Conservation (phyloP, 2,329 filamentous ascomycete species). For the Fusarium nodosum region DNA sequence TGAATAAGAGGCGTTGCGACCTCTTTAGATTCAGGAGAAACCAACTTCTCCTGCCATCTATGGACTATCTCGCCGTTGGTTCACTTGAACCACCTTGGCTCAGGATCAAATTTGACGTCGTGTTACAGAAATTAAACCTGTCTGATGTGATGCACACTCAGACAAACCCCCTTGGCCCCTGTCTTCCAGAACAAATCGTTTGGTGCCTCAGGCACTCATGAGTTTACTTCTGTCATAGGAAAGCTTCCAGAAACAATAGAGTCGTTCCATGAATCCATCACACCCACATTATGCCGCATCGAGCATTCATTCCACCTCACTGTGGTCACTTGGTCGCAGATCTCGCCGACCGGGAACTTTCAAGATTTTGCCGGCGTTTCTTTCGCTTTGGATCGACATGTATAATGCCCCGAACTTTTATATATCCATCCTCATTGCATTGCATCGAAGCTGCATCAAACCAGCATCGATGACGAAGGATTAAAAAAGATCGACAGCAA, state of each 20-base stretch:
- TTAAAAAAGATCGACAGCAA: slow-evolving; percentile 31
- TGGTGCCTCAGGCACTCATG: slow-evolving; percentile 33
- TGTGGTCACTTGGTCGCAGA: slow-evolving; percentile 38
- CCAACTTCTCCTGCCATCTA: slow-evolving; percentile 5
- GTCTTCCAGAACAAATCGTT: slow-evolving; percentile 40
- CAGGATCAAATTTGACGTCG: slow-evolving; percentile 12
- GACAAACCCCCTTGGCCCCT: slow-evolving; percentile 25
- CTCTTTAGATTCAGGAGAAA: slow-evolving; percentile 13
- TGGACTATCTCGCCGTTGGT: slow-evolving; percentile 14
- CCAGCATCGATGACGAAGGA: slow-evolving; percentile 32
- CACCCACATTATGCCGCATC: slow-evolving; percentile 37
- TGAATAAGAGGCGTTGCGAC: slow-evolving; percentile 29
- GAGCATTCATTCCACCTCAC: slow-evolving; percentile 30
- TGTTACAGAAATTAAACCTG: slow-evolving; percentile 21
- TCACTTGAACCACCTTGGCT: slow-evolving; percentile 8
- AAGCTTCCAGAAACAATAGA: slow-evolving; percentile 43
- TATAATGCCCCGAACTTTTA: slow-evolving; percentile 10
- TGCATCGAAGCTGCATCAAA: slow-evolving; percentile 2
- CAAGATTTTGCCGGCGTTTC: slow-evolving; percentile 35
- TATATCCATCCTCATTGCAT: slow-evolving; percentile 20
- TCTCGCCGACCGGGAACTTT: slow-evolving; percentile 39
- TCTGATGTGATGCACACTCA: slow-evolving; percentile 35
- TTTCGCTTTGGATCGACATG: slow-evolving; percentile 32
- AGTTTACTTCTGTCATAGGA: slow-evolving; percentile 38
- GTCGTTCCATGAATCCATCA: slow-evolving; percentile 41